Conservation (phyloP, 2,329 filamentous ascomycete species). For the Aureobasidium sp. region DNA sequence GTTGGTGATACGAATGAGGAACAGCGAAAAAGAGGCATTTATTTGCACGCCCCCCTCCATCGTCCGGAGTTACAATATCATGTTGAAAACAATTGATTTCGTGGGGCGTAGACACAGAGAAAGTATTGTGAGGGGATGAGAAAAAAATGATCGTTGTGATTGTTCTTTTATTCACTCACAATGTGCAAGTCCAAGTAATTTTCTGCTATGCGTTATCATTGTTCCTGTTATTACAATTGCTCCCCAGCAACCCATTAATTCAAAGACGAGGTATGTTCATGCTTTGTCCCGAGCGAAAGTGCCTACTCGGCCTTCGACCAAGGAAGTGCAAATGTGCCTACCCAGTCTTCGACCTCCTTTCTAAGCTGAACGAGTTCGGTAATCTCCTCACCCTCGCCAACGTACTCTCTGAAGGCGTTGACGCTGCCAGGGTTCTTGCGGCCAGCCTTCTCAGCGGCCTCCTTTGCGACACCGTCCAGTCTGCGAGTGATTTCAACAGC, state of each 20-base stretch:
- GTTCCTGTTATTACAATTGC: conserved; percentile 5
- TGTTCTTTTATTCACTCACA: background rate
- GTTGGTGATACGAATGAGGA: background rate
- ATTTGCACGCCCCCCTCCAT: background rate
- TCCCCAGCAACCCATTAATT: background rate
- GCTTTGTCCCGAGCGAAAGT: conserved; percentile 30
- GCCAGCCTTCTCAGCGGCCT: conserved; percentile 57
- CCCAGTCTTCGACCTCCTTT: conserved; percentile 71
- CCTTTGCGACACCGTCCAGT: conserved; percentile 63
- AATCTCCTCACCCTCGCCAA: conserved; percentile 59
- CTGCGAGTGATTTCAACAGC: conserved; percentile 68
- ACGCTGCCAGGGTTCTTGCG: conserved; percentile 58
- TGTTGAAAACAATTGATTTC: background rate
- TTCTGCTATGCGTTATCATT: conserved; percentile 2
- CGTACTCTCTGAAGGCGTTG: conserved; percentile 59
- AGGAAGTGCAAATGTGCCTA: conserved; percentile 63
- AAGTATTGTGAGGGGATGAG: background rate
- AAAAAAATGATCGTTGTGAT: background rate
- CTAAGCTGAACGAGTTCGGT: conserved; percentile 64
- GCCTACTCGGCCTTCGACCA: conserved; percentile 30
- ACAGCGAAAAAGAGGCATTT: background rate
- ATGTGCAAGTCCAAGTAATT: background rate
- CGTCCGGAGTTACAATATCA: background rate
- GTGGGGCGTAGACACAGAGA: background rate
- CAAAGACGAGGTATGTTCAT: background rate